These are phyloP conservation scores for Leishmania arabica DNA, from an alignment of 208 protist genomes.

Conservation along the genomic window DNA sequence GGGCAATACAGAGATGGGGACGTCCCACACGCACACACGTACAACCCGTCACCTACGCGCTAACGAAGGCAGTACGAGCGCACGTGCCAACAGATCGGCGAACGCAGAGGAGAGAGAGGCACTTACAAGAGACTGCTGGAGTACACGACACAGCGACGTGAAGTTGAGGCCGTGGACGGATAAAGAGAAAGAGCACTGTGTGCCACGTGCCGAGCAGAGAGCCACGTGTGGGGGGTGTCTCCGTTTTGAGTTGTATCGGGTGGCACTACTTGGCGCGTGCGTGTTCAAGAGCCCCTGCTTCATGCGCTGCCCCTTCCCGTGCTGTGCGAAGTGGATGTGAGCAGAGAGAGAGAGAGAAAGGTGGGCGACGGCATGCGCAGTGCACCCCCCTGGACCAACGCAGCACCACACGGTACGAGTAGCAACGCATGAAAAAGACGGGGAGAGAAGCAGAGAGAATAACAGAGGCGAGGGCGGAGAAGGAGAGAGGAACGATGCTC, in stretches of 20 bases:
- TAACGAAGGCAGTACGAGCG: background rate
- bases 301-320: background rate
- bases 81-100: background rate
- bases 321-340: background rate
- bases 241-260: background rate
- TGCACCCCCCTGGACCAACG: background rate
- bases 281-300: background rate
- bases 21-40: background rate
- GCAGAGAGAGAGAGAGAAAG: background rate
- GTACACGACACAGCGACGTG: background rate
- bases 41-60: background rate
- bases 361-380: background rate
- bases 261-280: background rate
- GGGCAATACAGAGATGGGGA: background rate
- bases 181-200: background rate
- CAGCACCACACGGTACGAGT: background rate
- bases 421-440: background rate
- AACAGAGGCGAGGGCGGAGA: conserved; percentile 6
- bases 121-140: background rate
- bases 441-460: conserved; percentile 10
- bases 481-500: background rate
- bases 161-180: background rate
- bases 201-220: background rate
- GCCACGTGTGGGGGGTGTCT: background rate
- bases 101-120: too few relatives aligned